A percentile compares a stretch with the other conserved stretches of the same genome.
These are phyloP conservation scores for Dioszegia crocea DNA, from an alignment of 768 basidiomycete genomes.

Conservation along the genomic window DNA sequence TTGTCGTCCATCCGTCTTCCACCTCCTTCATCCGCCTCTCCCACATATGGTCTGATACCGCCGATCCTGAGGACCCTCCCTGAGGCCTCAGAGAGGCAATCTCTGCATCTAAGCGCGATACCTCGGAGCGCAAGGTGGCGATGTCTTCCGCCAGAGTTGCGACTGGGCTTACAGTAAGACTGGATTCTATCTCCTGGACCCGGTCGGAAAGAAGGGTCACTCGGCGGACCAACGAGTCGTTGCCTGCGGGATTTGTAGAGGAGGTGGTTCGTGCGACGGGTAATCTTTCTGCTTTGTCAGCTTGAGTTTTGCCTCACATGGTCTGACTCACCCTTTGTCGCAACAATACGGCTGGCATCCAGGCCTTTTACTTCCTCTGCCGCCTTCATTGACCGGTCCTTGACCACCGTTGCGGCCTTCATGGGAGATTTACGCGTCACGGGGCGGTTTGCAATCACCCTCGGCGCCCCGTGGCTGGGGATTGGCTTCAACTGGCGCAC, in stretches of 20 bases:
- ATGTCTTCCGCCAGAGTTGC: not conserved
- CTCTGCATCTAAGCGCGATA: constrained; percentile 5
- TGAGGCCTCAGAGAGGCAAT: not conserved
- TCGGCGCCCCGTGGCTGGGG: not conserved
- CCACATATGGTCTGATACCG: not conserved
- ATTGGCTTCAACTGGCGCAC: constrained; percentile 6
- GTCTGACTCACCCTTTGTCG: not conserved
- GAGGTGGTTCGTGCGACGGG: not conserved
- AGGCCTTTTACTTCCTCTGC: not conserved
- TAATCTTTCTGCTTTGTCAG: not conserved
- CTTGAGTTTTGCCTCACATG: not conserved
- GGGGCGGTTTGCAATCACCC: not conserved
- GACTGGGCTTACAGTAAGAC: not conserved
- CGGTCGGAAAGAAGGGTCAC: not conserved
- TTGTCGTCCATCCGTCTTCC: not conserved
- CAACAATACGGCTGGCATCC: not conserved
- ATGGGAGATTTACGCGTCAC: constrained; percentile 1
- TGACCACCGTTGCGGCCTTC: not conserved
- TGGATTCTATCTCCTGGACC: not conserved
- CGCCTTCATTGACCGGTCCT: not conserved
- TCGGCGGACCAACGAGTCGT: constrained; percentile 1
- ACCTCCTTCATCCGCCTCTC: constrained; percentile 6
- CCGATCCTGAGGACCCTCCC: not conserved
- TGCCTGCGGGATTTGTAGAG: not conserved
- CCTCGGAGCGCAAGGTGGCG: not conserved